These are phyloP conservation scores for Mycocentrospora acerina DNA, from an alignment of 2,329 filamentous ascomycete genomes.

Conservation along the genomic window DNA sequence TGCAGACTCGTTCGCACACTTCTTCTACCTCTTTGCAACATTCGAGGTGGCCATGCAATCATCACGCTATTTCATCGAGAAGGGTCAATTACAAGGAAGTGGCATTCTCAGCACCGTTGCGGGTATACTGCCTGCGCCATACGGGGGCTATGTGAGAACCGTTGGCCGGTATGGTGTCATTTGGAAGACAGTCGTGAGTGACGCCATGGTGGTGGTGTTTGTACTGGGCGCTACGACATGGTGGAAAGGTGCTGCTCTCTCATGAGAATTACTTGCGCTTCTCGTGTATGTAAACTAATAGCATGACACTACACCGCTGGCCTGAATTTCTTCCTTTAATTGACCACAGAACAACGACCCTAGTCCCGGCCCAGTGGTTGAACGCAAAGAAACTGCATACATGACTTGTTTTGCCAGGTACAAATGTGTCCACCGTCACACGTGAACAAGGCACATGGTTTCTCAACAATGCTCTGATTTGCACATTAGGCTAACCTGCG, in stretches of 20 bases:
- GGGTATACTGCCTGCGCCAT: slow-evolving; percentile 66
- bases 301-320: slow-evolving; percentile 1
- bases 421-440: too few relatives aligned
- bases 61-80: slow-evolving; percentile 70
- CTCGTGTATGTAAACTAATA: slow-evolving; percentile 8
- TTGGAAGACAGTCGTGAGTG: slow-evolving; percentile 68
- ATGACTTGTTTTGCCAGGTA: too few relatives aligned
- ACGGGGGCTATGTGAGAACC: slow-evolving; percentile 62
- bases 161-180: slow-evolving; percentile 69
- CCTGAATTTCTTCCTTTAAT: not conserved
- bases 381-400: too few relatives aligned
- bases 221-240: slow-evolving; percentile 63
- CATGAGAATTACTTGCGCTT: slow-evolving; percentile 16
- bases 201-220: slow-evolving; percentile 76
- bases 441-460: too few relatives aligned
- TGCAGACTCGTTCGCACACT: slow-evolving; percentile 51
- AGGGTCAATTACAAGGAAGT: slow-evolving; percentile 56
- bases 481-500: too few relatives aligned
- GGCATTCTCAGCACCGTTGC: slow-evolving; percentile 66
- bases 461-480: too few relatives aligned
- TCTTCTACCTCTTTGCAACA: slow-evolving; percentile 81
- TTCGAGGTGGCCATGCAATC: slow-evolving; percentile 73
- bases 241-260: slow-evolving; percentile 46
- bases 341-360: too few relatives aligned
- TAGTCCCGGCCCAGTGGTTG: too few relatives aligned